These are phyloP conservation scores for Penicillium fuscoglaucum DNA, from an alignment of 2,329 filamentous ascomycete genomes.

Conservation along the genomic window DNA sequence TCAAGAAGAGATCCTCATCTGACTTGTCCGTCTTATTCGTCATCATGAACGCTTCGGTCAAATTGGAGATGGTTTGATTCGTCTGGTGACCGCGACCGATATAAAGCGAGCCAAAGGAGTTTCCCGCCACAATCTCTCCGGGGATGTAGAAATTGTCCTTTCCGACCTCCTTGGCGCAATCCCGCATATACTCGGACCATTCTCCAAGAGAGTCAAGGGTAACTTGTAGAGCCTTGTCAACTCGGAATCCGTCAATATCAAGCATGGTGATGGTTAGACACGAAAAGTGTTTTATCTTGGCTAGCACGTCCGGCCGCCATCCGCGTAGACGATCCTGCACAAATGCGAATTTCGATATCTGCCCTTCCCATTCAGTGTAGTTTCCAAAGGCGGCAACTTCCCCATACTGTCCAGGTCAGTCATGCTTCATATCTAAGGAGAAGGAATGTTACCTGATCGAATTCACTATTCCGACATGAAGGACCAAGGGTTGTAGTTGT, in stretches of 20 bases:
- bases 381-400: conserved; percentile 64
- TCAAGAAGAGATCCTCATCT: conserved; percentile 48
- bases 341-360: conserved; percentile 65
- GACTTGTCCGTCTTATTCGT: conserved; percentile 42
- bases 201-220: conserved; percentile 62
- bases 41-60: conserved; percentile 53
- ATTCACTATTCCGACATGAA: conserved; percentile 61
- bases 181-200: conserved; percentile 58
- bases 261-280: conserved; percentile 61
- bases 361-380: conserved; percentile 62
- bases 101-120: conserved; percentile 61
- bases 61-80: conserved; percentile 45
- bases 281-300: conserved; percentile 59
- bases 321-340: conserved; percentile 68
- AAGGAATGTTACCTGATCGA: conserved; percentile 50
- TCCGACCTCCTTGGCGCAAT: conserved; percentile 54
- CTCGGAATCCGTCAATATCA: conserved; percentile 66
- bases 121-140: conserved; percentile 64
- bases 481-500: conserved; percentile 48
- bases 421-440: not conserved
- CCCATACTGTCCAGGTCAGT: conserved; percentile 50
- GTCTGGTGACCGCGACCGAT: conserved; percentile 62
- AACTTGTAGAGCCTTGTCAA: conserved; percentile 65
- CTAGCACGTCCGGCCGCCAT: conserved; percentile 62
- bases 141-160: conserved; percentile 66